These are phyloP conservation scores for Pholiota microspora DNA, from an alignment of 768 basidiomycete species.

Conservation along the genomic window DNA sequence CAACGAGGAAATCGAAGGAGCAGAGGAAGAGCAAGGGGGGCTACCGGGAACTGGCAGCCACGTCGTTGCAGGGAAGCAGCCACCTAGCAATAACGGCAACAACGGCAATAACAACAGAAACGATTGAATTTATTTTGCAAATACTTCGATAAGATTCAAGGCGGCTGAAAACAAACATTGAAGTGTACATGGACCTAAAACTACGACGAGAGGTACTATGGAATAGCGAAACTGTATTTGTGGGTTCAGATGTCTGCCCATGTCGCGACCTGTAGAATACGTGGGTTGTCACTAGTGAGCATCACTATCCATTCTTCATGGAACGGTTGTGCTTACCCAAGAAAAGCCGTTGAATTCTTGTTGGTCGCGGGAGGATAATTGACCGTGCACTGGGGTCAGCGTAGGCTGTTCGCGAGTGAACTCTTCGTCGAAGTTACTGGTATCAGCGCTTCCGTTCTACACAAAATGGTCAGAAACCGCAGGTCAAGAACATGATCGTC, in stretches of 20 bases:
- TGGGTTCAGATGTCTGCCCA: conserved; percentile 55
- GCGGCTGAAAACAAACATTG: conserved; percentile 19
- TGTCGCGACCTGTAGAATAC: conserved; percentile 40
- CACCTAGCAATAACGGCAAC: too few relatives aligned
- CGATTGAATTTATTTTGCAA: conserved; percentile 7
- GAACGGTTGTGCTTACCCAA: conserved; percentile 54
- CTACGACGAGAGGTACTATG: conserved; percentile 28
- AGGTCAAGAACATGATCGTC: neutral
- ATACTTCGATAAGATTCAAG: conserved; percentile 12
- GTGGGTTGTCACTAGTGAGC: conserved; percentile 7
- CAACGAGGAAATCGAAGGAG: conserved; percentile 23
- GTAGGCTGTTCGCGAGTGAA: conserved; percentile 98
- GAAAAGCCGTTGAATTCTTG: conserved; percentile 97
- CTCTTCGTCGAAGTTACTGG: conserved; percentile 94
- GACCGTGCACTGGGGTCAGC: conserved; percentile 94
- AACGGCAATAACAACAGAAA: conserved; percentile 8
- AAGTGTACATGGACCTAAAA: conserved; percentile 25
- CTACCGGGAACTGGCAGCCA: conserved; percentile 37
- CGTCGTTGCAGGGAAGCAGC: conserved; percentile 36
- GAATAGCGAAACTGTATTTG: conserved; percentile 28
- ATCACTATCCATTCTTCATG: neutral
- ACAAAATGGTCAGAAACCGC: neutral
- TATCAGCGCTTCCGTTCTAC: conserved; percentile 83
- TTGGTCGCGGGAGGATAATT: conserved; percentile 87
- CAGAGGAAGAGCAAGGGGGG: conserved; percentile 26